Conservation (phyloP, 345 rosid genomes). For the Erucastrum elatum region DNA sequence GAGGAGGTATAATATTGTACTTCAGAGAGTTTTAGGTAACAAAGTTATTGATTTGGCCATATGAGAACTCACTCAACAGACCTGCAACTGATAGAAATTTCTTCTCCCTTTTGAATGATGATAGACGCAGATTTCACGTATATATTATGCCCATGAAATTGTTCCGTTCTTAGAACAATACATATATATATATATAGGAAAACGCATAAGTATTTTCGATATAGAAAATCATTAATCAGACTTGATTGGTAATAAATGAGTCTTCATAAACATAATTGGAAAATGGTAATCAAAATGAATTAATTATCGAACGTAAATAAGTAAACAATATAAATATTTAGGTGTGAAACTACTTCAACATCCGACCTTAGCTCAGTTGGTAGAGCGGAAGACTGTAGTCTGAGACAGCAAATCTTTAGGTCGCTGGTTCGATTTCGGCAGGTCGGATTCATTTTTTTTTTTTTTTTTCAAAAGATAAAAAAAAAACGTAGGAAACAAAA, state of each 20-base stretch:
- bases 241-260: too few species aligned
- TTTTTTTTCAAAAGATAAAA: too few species aligned
- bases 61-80: not conserved
- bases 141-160: not conserved
- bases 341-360: not conserved
- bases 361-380: constrained; percentile 99
- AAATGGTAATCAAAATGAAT: not conserved
- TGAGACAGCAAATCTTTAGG: constrained; percentile 34
- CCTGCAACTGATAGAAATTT: not conserved
- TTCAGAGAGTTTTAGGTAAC: too few species aligned
- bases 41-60: not conserved
- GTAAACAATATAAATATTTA: not conserved
- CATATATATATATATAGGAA: too few species aligned
- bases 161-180: not conserved
- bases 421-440: constrained; percentile 43
- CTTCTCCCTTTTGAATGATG: too few species aligned
- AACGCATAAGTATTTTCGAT: too few species aligned
- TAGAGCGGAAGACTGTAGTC: constrained; percentile 99
- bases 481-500: too few species aligned
- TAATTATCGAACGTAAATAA: not conserved
- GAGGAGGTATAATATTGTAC: too few species aligned
- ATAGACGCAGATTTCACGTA: not conserved
- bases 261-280: too few species aligned
- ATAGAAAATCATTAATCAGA: too few species aligned
- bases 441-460: constrained; percentile 9